These are phyloP conservation scores for Cucurbita maxima DNA, from an alignment of 306 rosid genomes.

Conservation along the genomic window DNA sequence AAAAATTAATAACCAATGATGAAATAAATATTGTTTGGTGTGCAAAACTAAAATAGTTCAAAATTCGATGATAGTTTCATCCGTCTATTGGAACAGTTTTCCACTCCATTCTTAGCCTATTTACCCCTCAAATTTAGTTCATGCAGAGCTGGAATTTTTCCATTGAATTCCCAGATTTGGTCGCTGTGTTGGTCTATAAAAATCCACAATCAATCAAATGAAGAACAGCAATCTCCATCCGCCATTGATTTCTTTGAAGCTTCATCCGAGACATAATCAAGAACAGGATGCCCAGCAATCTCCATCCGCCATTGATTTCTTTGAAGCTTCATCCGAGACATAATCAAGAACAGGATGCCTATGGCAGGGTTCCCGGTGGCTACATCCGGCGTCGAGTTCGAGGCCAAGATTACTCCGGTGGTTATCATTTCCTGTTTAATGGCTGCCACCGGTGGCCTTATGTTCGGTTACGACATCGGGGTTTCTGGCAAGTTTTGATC, in stretches of 20 bases:
- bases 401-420: neutral
- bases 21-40: no score
- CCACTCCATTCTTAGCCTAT: neutral
- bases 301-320: no score
- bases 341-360: no score
- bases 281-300: no score
- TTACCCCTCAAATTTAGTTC: neutral
- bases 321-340: no score
- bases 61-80: neutral
- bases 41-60: no score
- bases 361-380: no score
- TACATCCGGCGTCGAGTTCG: neutral
- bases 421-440: conserved; percentile 3
- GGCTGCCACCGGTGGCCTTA: conserved; percentile 6
- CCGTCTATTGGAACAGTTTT: neutral
- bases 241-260: no score
- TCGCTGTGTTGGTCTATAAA: neutral
- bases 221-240: no score
- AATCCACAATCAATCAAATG: no score
- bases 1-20: no score
- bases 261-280: no score
- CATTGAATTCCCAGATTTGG: neutral
- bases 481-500: neutral
- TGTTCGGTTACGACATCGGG: conserved; percentile 9
- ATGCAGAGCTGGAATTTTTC: neutral